Evolutionary conservation across 768 basidiomycete genomes (phyloP).

Genomic region (Lactarius sp.): DNA sequence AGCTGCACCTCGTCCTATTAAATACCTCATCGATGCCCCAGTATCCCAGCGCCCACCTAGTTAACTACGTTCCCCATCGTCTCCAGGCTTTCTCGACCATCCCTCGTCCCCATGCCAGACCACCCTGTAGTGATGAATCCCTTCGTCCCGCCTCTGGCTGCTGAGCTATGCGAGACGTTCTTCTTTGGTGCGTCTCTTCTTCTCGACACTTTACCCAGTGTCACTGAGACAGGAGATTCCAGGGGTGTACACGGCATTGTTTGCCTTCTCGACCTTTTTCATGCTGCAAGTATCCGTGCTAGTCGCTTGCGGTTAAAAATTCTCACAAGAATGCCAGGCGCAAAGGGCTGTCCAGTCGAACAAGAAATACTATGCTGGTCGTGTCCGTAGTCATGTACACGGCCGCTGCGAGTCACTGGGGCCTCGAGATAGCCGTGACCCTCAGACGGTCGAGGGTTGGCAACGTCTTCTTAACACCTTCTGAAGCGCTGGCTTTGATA

Average conservation of each 20-base stretch:
- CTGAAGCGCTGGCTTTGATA: not conserved
- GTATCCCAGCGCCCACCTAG: not conserved
- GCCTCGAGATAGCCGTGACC: not conserved
- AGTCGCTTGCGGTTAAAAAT: not conserved
- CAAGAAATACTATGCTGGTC: not conserved
- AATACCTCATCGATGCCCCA: not conserved
- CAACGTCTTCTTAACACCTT: not conserved
- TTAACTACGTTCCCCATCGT: not conserved
- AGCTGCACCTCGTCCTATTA: not conserved
- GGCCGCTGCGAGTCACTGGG: constrained; percentile 1
- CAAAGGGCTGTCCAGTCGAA: not conserved
- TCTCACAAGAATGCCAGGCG: not conserved
- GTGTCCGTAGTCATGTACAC: constrained; percentile 5
- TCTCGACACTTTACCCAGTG: not conserved
- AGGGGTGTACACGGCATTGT: not conserved
- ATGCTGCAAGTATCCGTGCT: not conserved
- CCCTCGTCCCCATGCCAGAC: not conserved
- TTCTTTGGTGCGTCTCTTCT: not conserved
- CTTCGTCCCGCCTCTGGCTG: not conserved
- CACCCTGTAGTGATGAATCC: not conserved
- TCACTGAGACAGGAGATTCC: not conserved
- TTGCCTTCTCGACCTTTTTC: not conserved
- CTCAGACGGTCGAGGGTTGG: not conserved
- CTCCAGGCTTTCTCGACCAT: not conserved
- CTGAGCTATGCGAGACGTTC: not conserved